phyloP scores from a whole-genome alignment of 2,329 filamentous ascomycete genomes.

The Chrysosporium queenslandicum region DNA sequence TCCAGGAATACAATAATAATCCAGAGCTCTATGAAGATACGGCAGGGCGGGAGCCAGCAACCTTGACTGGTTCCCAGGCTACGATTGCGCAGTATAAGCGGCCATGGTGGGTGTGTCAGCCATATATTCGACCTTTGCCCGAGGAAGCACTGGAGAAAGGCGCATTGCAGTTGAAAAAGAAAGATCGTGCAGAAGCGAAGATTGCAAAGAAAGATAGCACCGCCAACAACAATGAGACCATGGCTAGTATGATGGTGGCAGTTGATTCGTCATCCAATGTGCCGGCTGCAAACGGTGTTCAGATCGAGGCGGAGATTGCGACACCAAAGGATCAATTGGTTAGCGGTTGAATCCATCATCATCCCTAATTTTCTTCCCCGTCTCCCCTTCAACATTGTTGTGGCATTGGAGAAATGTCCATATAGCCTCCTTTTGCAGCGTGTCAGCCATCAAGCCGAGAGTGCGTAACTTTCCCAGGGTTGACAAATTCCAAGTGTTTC shows the following conservation, averaged over 20 bases:
- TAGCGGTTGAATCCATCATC: slow-evolving; percentile 1
- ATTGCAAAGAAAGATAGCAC: neutral
- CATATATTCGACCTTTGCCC: slow-evolving; percentile 74
- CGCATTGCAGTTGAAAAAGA: slow-evolving; percentile 63
- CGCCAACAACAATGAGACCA: neutral
- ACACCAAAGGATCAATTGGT: slow-evolving; percentile 7
- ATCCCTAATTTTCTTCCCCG: neutral
- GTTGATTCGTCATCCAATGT: neutral
- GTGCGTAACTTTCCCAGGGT: too few relatives aligned
- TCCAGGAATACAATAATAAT: slow-evolving; percentile 54
- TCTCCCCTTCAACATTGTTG: neutral
- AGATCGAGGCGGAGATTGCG: slow-evolving; percentile 1
- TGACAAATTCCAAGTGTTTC: too few relatives aligned
- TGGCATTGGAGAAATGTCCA: too few relatives aligned
- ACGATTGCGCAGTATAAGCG: slow-evolving; percentile 64
- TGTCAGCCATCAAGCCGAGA: too few relatives aligned
- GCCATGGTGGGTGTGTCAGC: slow-evolving; percentile 85
- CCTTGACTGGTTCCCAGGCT: slow-evolving; percentile 40
- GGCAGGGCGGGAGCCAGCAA: slow-evolving; percentile 25
- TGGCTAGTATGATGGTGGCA: neutral
- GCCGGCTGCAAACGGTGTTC: neutral
- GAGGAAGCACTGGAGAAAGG: slow-evolving; percentile 79
- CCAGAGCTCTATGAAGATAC: slow-evolving; percentile 29
- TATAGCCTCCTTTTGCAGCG: too few relatives aligned
- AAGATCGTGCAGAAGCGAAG: slow-evolving; percentile 31